Conservation (phyloP, 768 basidiomycete genomes). For the Boletus vermiculosoides region DNA sequence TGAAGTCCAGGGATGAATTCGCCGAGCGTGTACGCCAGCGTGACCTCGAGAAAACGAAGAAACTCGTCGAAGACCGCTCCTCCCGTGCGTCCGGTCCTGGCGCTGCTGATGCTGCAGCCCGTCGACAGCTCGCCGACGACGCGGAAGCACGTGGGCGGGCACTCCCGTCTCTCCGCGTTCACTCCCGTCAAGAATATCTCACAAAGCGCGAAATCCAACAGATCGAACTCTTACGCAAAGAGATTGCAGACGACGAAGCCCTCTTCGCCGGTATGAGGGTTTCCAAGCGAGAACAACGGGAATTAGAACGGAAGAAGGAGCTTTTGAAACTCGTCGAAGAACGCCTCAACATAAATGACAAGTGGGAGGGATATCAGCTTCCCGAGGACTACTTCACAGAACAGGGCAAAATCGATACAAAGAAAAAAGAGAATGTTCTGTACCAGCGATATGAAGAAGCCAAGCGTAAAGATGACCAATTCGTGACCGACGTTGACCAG, state of each 20-base stretch:
- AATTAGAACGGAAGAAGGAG: conserved; percentile 91
- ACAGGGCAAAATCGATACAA: conserved; percentile 96
- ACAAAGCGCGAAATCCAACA: conserved; percentile 96
- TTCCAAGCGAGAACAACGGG: conserved; percentile 75
- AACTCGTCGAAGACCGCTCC: conserved; percentile 88
- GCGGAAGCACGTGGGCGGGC: conserved; percentile 51
- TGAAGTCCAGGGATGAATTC: conserved; percentile 89
- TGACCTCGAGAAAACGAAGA: conserved; percentile 85
- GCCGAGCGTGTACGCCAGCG: conserved; percentile 81
- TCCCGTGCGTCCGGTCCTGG: conserved; percentile 64
- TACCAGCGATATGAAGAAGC: conserved; percentile 96
- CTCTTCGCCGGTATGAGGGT: conserved; percentile 90
- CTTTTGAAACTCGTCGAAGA: conserved; percentile 90
- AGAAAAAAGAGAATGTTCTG: conserved; percentile 89
- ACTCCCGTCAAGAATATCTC: conserved; percentile 93
- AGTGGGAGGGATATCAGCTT: conserved; percentile 92
- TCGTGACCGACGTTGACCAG: conserved; percentile 95
- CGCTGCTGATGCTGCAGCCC: conserved; percentile 78
- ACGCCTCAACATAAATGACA: conserved; percentile 91
- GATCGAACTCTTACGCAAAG: conserved; percentile 87
- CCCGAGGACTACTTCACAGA: conserved; percentile 99
- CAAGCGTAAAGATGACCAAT: conserved; percentile 88
- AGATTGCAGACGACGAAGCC: conserved; percentile 92
- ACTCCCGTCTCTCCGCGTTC: conserved; percentile 74
- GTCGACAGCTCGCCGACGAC: conserved; percentile 83